These are phyloP conservation scores for Hyparrhenia diplandra DNA, from an alignment of 176 grass and related monocot species.

Conservation along the genomic window DNA sequence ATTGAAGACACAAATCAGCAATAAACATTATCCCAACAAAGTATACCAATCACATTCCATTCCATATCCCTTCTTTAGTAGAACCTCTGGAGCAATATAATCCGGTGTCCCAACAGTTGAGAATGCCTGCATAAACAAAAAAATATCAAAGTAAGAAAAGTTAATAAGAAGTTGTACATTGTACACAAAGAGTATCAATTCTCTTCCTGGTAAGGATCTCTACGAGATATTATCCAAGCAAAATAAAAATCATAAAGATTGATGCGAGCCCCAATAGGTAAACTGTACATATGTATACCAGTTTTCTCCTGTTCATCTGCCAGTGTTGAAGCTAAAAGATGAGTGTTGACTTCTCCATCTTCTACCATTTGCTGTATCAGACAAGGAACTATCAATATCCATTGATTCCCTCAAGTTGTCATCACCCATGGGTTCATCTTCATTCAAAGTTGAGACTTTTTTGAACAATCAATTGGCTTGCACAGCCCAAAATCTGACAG, in stretches of 20 bases:
- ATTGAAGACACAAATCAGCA: constrained; percentile 8
- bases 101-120: constrained; percentile 97
- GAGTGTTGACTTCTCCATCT: constrained; percentile 88
- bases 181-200: background rate
- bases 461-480: constrained; percentile 95
- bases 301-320: constrained; percentile 91
- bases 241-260: constrained; percentile 6
- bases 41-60: constrained; percentile 97
- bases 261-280: background rate
- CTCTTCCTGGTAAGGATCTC: background rate
- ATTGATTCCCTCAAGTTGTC: constrained; percentile 87
- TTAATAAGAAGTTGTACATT: background rate
- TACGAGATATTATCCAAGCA: background rate
- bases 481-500: constrained; percentile 96
- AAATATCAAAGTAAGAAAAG: constrained; percentile 39
- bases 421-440: constrained; percentile 91
- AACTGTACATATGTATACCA: constrained; percentile 47
- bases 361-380: constrained; percentile 60
- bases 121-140: constrained; percentile 65
- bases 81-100: constrained; percentile 99
- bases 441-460: constrained; percentile 84
- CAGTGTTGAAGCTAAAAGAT: constrained; percentile 96
- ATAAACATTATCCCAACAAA: background rate
- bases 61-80: constrained; percentile 99
- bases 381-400: constrained; percentile 72